Percentiles rank a stretch among this genome's conserved stretches.
phyloP scores from a whole-genome alignment of 164 flowering plant genomes.

The Warburgia ugandensis region DNA sequence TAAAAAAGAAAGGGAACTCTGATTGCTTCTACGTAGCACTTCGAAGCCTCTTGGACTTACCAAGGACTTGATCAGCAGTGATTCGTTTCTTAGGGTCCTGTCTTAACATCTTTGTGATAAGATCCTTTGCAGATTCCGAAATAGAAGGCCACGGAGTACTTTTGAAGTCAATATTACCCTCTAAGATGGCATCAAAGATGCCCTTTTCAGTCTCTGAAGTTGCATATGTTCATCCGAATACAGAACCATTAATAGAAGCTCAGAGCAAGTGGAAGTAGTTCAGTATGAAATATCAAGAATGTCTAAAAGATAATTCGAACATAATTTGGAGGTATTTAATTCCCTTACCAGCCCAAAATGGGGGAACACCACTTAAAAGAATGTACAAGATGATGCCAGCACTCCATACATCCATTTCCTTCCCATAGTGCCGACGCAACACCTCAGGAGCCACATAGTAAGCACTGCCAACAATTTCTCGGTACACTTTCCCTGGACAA shows the following conservation, averaged over 20 bases:
- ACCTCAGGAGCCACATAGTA: constrained; percentile 95
- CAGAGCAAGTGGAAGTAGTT: neutral
- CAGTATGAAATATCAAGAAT: neutral
- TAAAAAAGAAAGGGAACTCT: no score
- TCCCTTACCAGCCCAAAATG: constrained; percentile 78
- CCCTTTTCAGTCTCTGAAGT: constrained; percentile 74
- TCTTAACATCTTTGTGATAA: constrained; percentile 63
- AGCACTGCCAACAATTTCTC: constrained; percentile 79
- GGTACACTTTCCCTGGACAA: constrained; percentile 52
- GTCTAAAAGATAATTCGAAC: neutral
- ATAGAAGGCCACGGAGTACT: constrained; percentile 83
- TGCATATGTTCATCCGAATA: neutral
- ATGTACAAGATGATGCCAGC: constrained; percentile 91
- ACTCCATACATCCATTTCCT: constrained; percentile 95
- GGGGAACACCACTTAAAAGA: constrained; percentile 78
- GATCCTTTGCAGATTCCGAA: constrained; percentile 72
- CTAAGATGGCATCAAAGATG: constrained; percentile 49
- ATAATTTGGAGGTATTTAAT: neutral
- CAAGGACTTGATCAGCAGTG: constrained; percentile 75
- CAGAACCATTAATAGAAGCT: neutral
- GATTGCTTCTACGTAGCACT: neutral
- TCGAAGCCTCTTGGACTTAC: constrained; percentile 26
- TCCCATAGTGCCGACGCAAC: constrained; percentile 52
- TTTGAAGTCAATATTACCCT: constrained; percentile 49
- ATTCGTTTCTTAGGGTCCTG: constrained; percentile 62